phyloP scores from a whole-genome alignment of 768 basidiomycete species.

The Calocybe gangraenosa region DNA sequence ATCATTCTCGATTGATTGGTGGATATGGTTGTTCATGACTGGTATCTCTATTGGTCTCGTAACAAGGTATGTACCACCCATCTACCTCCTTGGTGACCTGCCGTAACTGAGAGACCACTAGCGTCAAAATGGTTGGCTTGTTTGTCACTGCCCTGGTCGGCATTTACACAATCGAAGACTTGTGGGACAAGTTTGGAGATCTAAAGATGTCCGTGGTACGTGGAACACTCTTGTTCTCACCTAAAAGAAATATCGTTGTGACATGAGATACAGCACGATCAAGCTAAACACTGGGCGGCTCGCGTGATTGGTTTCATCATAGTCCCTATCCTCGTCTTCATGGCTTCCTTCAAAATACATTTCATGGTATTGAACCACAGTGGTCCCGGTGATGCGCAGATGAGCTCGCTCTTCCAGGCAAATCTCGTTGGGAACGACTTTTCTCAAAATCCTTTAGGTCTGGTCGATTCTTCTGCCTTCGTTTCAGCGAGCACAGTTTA shows the following conservation, averaged over 20 bases:
- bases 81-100: no score
- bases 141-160: constrained; percentile 96
- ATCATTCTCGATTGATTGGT: constrained; percentile 96
- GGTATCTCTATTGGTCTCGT: constrained; percentile 95
- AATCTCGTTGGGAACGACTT: constrained; percentile 95
- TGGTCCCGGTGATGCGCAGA: constrained; percentile 96
- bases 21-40: constrained; percentile 90
- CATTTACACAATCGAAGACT: constrained; percentile 93
- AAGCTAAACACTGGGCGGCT: constrained; percentile 88
- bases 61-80: no score
- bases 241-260: not conserved
- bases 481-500: not conserved
- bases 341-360: constrained; percentile 93
- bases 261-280: constrained; percentile 57
- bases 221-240: constrained; percentile 10
- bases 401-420: constrained; percentile 98
- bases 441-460: constrained; percentile 82
- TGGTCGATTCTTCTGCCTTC: constrained; percentile 14
- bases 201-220: constrained; percentile 85
- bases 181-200: constrained; percentile 99
- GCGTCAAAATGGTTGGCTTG: constrained; percentile 94
- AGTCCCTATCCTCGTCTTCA: constrained; percentile 89
- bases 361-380: constrained; percentile 92
- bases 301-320: constrained; percentile 82
- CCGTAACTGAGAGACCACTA: constrained; percentile 29